Percentiles rank a stretch among this genome's conserved stretches.
phyloP scores from a whole-genome alignment of 176 grass and related monocot genomes.

The Ananas comosus region DNA sequence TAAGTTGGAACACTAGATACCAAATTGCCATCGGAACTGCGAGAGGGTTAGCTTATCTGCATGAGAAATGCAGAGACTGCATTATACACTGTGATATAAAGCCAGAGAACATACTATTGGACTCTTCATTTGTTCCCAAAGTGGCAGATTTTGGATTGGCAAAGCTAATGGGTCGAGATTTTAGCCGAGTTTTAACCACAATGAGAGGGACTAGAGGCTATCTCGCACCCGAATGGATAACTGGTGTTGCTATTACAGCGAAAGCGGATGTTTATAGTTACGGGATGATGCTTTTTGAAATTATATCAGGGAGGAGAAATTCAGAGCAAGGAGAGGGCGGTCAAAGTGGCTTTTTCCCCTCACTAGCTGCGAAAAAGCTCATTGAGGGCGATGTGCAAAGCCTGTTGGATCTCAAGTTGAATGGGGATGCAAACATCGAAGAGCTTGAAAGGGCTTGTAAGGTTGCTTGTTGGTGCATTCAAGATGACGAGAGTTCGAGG shows the following conservation, averaged over 20 bases:
- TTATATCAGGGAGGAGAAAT: constrained; percentile 11
- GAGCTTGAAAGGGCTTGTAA: constrained; percentile 33
- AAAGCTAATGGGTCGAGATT: constrained; percentile 17
- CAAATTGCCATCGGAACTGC: constrained; percentile 39
- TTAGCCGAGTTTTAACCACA: constrained; percentile 14
- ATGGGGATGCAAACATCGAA: constrained; percentile 2
- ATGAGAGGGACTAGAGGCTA: constrained; percentile 16
- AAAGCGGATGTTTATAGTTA: constrained; percentile 19
- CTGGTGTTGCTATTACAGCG: background rate
- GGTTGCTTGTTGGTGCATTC: constrained; percentile 30
- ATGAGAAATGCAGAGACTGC: constrained; percentile 40
- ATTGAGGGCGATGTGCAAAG: constrained; percentile 11
- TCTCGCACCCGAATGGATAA: constrained; percentile 18
- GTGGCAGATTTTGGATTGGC: constrained; percentile 29
- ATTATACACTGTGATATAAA: constrained; percentile 35
- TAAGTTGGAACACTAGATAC: constrained; percentile 38
- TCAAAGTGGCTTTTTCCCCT: constrained; percentile 8
- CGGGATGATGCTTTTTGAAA: constrained; percentile 19
- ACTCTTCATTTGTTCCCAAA: constrained; percentile 15
- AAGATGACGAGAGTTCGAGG: constrained; percentile 20
- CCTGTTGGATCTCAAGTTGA: constrained; percentile 11
- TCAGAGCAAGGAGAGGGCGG: constrained; percentile 4
- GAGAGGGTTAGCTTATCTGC: constrained; percentile 46
- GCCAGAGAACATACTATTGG: constrained; percentile 32
- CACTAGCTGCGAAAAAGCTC: constrained; percentile 16